phyloP scores from a whole-genome alignment of 164 flowering plant species.

The Chloranthus sessilifolius region DNA sequence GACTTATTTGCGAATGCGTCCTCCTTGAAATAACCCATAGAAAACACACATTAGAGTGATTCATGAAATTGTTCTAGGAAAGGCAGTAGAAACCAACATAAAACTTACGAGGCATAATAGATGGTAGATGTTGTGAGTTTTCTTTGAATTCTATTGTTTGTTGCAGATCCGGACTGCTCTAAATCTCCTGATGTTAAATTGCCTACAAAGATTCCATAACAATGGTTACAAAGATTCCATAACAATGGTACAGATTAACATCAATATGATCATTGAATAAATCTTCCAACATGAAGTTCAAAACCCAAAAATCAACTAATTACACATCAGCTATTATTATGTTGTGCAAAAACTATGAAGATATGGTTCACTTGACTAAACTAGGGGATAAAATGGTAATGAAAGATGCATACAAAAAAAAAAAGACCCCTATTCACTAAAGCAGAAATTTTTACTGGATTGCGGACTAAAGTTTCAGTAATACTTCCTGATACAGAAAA shows the following conservation, averaged over 20 bases:
- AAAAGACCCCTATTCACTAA: no score
- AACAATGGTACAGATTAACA: no score
- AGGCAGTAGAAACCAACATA: background rate
- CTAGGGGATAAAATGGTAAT: no score
- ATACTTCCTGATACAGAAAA: no score
- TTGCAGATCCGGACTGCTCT: slow-evolving; percentile 26
- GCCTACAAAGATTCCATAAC: slow-evolving; percentile 29
- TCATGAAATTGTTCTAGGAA: background rate
- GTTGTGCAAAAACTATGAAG: no score
- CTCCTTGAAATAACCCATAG: slow-evolving; percentile 47
- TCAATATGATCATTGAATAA: no score
- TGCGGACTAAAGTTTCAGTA: no score
- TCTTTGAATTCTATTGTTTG: slow-evolving; percentile 29
- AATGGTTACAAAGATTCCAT: no score
- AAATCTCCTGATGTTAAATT: slow-evolving; percentile 16
- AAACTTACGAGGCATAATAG: slow-evolving; percentile 77
- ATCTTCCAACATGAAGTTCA: slow-evolving; percentile 1
- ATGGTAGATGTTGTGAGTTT: slow-evolving; percentile 48
- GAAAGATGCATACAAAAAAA: no score
- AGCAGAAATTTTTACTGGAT: no score
- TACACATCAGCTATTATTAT: no score
- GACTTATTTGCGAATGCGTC: slow-evolving; percentile 90
- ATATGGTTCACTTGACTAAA: no score
- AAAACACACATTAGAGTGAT: slow-evolving; percentile 3
- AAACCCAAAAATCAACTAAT: background rate